phyloP scores from a whole-genome alignment of 768 basidiomycete species.

The Steccherinum ochraceum region DNA sequence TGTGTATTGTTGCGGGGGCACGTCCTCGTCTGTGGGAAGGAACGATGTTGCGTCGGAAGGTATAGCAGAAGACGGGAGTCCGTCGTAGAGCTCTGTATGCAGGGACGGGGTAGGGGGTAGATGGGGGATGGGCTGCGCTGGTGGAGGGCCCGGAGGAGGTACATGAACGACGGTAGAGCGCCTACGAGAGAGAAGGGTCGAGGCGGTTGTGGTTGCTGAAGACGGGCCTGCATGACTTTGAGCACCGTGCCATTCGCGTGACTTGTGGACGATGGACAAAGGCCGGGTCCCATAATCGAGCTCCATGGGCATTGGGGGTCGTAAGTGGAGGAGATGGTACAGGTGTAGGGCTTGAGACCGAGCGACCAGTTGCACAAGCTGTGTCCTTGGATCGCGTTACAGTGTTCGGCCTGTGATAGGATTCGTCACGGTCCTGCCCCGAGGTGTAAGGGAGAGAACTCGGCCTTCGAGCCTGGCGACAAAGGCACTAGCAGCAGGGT shows the following conservation, averaged over 20 bases:
- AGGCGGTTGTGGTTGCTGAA: no score
- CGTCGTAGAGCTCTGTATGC: slow-evolving; percentile 24
- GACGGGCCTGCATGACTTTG: slow-evolving; percentile 20
- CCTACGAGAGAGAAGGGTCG: slow-evolving; percentile 42
- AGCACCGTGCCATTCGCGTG: slow-evolving; percentile 3
- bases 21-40: slow-evolving; percentile 14
- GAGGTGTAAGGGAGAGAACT: background rate
- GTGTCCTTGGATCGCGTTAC: no score
- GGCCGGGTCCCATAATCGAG: slow-evolving; percentile 19
- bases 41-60: slow-evolving; percentile 11
- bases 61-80: slow-evolving; percentile 12
- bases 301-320: slow-evolving; percentile 14
- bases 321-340: background rate
- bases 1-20: slow-evolving; percentile 17
- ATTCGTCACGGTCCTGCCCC: no score
- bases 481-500: background rate
- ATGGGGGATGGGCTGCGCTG: slow-evolving; percentile 67
- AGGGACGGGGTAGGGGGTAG: slow-evolving; percentile 37
- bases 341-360: background rate
- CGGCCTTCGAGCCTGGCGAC: background rate
- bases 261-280: slow-evolving; percentile 17
- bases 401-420: no score
- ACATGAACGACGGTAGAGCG: slow-evolving; percentile 62
- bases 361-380: background rate
- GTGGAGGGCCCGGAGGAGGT: slow-evolving; percentile 66